These are phyloP conservation scores for Colletotrichum limetticola DNA, from an alignment of 2,329 filamentous ascomycete genomes.

Conservation along the genomic window DNA sequence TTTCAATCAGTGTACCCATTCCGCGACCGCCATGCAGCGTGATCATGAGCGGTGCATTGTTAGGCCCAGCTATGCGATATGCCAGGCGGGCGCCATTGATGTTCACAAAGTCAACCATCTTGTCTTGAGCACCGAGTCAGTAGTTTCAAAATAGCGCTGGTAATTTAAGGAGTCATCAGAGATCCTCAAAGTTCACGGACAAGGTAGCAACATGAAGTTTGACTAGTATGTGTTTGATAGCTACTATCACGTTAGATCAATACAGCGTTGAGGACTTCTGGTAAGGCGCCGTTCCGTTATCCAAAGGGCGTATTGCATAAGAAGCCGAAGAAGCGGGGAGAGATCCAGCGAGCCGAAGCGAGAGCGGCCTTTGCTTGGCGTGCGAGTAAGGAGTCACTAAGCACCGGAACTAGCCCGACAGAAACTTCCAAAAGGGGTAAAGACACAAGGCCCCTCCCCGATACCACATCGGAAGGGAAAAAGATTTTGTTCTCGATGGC, in stretches of 20 bases:
- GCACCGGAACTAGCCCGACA: conserved; percentile 14
- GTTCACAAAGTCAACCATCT: conserved; percentile 39
- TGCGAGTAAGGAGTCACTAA: conserved; percentile 1
- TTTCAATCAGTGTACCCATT: conserved; percentile 40
- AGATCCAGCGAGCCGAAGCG: background rate
- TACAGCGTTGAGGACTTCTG: background rate
- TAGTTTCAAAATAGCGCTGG: background rate
- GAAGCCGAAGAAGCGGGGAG: conserved; percentile 17
- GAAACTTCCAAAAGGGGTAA: conserved; percentile 17
- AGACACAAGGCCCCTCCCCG: conserved; percentile 24
- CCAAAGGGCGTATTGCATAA: background rate
- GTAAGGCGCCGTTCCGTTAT: background rate
- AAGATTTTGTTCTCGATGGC: background rate
- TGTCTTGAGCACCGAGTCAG: background rate
- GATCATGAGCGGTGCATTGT: conserved; percentile 46
- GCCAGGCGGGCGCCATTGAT: conserved; percentile 48
- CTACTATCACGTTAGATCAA: background rate
- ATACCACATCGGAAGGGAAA: background rate
- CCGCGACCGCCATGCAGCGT: conserved; percentile 50
- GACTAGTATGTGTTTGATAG: background rate
- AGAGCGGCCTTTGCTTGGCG: background rate
- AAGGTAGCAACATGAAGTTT: background rate
- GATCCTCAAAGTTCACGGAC: background rate
- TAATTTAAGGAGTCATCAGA: background rate
- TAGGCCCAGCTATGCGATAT: conserved; percentile 44